Evolutionary conservation across 2,329 filamentous ascomycete species (phyloP).

Genomic region (Exserohilum rostratum): DNA sequence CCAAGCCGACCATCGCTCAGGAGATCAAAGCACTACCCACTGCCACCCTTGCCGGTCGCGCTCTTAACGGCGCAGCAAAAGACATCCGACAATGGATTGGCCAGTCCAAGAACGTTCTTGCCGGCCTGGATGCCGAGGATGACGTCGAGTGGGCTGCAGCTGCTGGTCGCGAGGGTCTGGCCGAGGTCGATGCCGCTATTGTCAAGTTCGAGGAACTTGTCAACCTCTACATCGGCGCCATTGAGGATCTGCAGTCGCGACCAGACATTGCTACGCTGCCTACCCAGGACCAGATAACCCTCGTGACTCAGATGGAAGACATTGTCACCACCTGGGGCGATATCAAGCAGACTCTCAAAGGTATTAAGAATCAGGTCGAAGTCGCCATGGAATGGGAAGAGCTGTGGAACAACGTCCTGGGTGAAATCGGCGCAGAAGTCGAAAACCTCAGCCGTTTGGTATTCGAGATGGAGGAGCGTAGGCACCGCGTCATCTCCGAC

Average conservation of each 20-base stretch:
- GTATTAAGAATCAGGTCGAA: slow-evolving; percentile 88
- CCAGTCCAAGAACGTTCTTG: slow-evolving; percentile 88
- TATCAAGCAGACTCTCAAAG: slow-evolving; percentile 77
- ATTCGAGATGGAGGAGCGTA: slow-evolving; percentile 97
- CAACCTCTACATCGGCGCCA: slow-evolving; percentile 91
- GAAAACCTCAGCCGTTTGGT: slow-evolving; percentile 80
- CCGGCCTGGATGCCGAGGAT: slow-evolving; percentile 89
- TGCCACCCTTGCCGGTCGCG: slow-evolving; percentile 80
- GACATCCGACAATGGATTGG: slow-evolving; percentile 94
- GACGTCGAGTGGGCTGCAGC: slow-evolving; percentile 96
- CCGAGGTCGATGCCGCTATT: slow-evolving; percentile 72
- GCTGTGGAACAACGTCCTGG: slow-evolving; percentile 90
- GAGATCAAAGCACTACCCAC: slow-evolving; percentile 85
- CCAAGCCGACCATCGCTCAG: slow-evolving; percentile 82
- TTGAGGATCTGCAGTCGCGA: slow-evolving; percentile 84
- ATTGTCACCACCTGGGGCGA: slow-evolving; percentile 84
- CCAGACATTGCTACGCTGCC: slow-evolving; percentile 75
- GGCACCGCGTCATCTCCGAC: slow-evolving; percentile 73
- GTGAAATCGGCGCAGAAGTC: slow-evolving; percentile 89
- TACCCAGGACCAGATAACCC: slow-evolving; percentile 71
- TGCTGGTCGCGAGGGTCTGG: slow-evolving; percentile 80
- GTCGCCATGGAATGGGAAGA: slow-evolving; percentile 99
- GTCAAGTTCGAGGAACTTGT: slow-evolving; percentile 85
- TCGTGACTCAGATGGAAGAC: slow-evolving; percentile 87
- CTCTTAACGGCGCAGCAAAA: slow-evolving; percentile 83